Percentiles rank a stretch among this genome's conserved stretches.
Conservation (phyloP, 2,329 filamentous ascomycete species). For the Fusarium pseudograminearum region DNA sequence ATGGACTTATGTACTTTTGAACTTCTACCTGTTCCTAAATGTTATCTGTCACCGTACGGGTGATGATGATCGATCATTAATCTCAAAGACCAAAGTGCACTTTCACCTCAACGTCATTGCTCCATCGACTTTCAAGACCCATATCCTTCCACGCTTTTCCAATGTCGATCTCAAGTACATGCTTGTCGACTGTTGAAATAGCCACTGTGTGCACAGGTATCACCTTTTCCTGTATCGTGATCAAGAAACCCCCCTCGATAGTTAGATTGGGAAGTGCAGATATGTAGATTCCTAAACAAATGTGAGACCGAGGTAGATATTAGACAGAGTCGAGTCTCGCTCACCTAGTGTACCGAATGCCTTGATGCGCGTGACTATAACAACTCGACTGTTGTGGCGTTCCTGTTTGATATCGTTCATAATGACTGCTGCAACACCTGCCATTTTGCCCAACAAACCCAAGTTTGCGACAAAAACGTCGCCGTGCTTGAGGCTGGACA, state of each 20-base stretch:
- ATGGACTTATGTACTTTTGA: neutral
- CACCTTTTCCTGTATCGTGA: conserved; percentile 77
- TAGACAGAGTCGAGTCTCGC: conserved; percentile 36
- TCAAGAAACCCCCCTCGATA: conserved; percentile 75
- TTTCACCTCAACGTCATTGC: conserved; percentile 81
- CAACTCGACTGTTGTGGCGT: conserved; percentile 67
- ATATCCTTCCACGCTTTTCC: conserved; percentile 82
- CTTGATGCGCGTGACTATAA: conserved; percentile 78
- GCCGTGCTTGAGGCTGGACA: conserved; percentile 57
- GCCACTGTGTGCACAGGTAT: conserved; percentile 76
- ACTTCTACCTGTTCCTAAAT: neutral
- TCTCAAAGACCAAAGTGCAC: conserved; percentile 63
- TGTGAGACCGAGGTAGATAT: neutral
- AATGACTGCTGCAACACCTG: conserved; percentile 82
- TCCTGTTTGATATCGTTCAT: conserved; percentile 67
- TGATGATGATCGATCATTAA: neutral
- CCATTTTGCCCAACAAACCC: conserved; percentile 89
- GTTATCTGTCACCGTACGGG: neutral
- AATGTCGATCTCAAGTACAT: conserved; percentile 82
- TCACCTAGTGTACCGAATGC: conserved; percentile 80
- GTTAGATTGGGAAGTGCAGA: conserved; percentile 72
- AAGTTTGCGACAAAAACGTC: conserved; percentile 73
- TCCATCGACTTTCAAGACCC: conserved; percentile 77
- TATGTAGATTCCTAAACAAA: conserved; percentile 74
- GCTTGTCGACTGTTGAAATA: conserved; percentile 62